These are phyloP conservation scores for Fagus crenata DNA, from an alignment of 306 rosid species.

Conservation along the genomic window DNA sequence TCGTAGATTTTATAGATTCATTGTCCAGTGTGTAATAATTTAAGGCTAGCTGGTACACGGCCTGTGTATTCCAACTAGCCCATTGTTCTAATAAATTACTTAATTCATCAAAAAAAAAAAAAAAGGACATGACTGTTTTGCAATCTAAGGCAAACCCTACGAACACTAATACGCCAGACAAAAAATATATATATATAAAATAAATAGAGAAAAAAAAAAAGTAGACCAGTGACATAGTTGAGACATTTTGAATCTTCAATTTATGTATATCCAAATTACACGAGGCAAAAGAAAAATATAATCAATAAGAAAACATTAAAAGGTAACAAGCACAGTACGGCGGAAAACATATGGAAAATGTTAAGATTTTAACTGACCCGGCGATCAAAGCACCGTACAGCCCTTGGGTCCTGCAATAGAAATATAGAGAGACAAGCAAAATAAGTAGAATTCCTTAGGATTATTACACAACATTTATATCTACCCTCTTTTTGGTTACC, in stretches of 20 bases:
- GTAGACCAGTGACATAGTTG: not conserved
- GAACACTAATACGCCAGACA: not conserved
- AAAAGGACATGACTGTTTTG: not conserved
- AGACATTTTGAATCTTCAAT: no score
- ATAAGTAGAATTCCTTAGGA: conserved; percentile 4
- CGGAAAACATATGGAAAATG: not conserved
- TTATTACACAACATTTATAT: not conserved
- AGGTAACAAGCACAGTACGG: not conserved
- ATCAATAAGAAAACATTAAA: not conserved
- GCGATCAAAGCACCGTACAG: conserved; percentile 87
- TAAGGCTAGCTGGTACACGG: no score
- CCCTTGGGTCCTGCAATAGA: conserved; percentile 80
- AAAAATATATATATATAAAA: not conserved
- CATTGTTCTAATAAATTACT: not conserved
- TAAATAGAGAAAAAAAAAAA: not conserved
- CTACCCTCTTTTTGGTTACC: not conserved
- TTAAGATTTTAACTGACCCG: conserved; percentile 58
- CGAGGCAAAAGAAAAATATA: not conserved
- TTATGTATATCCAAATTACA: not conserved
- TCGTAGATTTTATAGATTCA: no score
- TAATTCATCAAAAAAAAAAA: no score
- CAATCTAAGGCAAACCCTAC: not conserved
- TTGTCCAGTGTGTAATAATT: no score
- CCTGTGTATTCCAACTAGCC: not conserved
- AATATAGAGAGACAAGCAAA: conserved; percentile 11